phyloP scores from a whole-genome alignment of 805 yeast species.

The Candida piceae region DNA sequence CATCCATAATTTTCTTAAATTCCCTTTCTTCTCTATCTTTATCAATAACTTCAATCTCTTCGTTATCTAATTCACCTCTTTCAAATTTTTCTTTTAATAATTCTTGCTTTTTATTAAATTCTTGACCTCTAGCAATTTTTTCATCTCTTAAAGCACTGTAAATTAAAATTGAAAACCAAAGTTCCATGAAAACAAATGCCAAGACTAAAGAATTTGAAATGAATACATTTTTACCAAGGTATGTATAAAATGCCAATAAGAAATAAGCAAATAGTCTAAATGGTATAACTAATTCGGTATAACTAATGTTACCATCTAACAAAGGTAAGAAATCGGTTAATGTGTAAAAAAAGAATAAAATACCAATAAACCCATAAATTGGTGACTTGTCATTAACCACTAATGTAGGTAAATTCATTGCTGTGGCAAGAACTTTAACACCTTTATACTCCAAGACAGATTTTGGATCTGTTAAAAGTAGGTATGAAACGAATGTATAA shows the following conservation, averaged over 20 bases:
- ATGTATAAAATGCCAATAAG: slow-evolving; percentile 43
- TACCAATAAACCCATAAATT: slow-evolving; percentile 42
- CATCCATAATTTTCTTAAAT: slow-evolving; percentile 28
- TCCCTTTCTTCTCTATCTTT: slow-evolving; percentile 25
- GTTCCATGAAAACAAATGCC: slow-evolving; percentile 54
- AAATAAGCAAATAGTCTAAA: slow-evolving; percentile 48
- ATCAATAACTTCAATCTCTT: slow-evolving; percentile 18
- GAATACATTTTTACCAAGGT: slow-evolving; percentile 37
- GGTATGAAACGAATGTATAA: slow-evolving; percentile 18
- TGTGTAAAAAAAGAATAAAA: slow-evolving; percentile 40
- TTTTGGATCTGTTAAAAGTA: slow-evolving; percentile 21
- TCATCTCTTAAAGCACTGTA: slow-evolving; percentile 64
- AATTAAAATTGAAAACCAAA: slow-evolving; percentile 64
- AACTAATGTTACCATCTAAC: slow-evolving; percentile 36
- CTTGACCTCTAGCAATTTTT: slow-evolving; percentile 38
- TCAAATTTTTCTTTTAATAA: slow-evolving; percentile 24
- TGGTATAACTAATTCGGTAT: slow-evolving; percentile 60
- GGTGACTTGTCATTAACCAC: slow-evolving; percentile 29
- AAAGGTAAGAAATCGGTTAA: slow-evolving; percentile 57
- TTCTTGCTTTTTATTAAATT: slow-evolving; percentile 10
- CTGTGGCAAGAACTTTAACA: slow-evolving; percentile 22
- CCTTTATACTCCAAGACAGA: slow-evolving; percentile 27
- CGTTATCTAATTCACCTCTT: slow-evolving; percentile 22
- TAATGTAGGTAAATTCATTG: slow-evolving; percentile 31
- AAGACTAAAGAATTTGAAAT: slow-evolving; percentile 63